Evolutionary conservation across 1,284 basidiomycete genomes (phyloP), one percentile per base, ranked within the genome.

Genomic region (Malassezia globosa): DNA sequence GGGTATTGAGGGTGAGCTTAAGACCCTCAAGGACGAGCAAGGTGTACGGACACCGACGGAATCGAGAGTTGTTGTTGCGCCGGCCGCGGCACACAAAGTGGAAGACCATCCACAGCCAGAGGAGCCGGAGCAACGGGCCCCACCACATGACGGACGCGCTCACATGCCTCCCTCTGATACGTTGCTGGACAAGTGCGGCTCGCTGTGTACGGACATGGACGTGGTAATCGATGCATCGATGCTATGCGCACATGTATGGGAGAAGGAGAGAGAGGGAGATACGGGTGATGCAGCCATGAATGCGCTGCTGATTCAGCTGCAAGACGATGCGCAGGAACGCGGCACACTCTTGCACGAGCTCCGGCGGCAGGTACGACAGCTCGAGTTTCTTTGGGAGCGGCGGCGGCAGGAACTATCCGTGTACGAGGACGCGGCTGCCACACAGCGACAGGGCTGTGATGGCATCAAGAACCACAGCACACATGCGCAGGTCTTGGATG

Each of bases 171-270:
- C 18, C 5, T 26, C 27, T 5, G 39, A 41, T 7, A 14, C 26
- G 7, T 7, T 26, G 11, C 26, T 41, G 8, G 26, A 24, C 8
- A 27, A 26, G 18, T 41, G 39, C 18, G 39, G 21, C 22, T 16
- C 26, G 39, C 39, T 27, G 16, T 41, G 39, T 18, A 24, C 27
- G 7, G 41, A 43, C 7, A 43, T 43, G 41, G 41, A 43, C 29
- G 27, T 31, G 6, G 21, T 22, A 14, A n/a, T 43, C 14, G 18
- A 35, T 18, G n/a, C n/a, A 41, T 24, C 13, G 39, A 31, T 27
- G 22, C 29, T 22, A 23, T 0, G 29, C 21, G 13, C 41, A n/a
- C 18, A 34, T 22, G 14, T 11, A 7, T 5, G 14, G 13, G 21
- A 34, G 22, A 13, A 11, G 27, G 27, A 8, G 14, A 1, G 24